phyloP scores from a whole-genome alignment of 495 filamentous ascomycete species.

The Xylaria acuta region DNA sequence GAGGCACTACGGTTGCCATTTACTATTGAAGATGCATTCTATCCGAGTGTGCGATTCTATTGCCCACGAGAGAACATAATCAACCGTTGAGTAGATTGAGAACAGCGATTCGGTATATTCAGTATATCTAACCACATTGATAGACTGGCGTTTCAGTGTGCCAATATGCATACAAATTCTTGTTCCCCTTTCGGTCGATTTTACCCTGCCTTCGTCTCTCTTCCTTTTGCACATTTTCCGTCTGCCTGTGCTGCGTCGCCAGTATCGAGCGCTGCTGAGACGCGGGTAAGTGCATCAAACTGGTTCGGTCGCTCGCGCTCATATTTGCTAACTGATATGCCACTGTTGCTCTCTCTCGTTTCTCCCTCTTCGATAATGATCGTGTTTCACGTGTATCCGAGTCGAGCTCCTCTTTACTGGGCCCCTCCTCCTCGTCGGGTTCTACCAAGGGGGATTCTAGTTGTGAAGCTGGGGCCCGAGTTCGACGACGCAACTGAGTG shows the following conservation, averaged over 20 bases:
- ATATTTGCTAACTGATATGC: slow-evolving; percentile 37
- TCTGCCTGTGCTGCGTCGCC: slow-evolving; percentile 37
- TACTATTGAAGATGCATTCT: no score
- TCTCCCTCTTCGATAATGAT: slow-evolving; percentile 30
- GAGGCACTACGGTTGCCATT: no score
- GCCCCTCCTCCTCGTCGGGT: slow-evolving; percentile 16
- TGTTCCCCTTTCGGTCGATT: slow-evolving; percentile 39
- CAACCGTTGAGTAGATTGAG: no score
- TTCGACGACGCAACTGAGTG: slow-evolving; percentile 23
- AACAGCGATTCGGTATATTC: no score
- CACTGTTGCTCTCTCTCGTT: slow-evolving; percentile 29
- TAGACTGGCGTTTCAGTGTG: slow-evolving; percentile 31
- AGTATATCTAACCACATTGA: slow-evolving; percentile 26
- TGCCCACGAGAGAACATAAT: no score
- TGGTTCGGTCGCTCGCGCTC: slow-evolving; percentile 37
- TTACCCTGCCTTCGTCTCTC: slow-evolving; percentile 30
- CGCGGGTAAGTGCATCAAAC: slow-evolving; percentile 37
- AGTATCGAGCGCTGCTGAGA: slow-evolving; percentile 41
- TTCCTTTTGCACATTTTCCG: slow-evolving; percentile 36
- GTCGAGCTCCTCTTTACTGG: slow-evolving; percentile 17
- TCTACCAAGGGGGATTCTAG: not conserved
- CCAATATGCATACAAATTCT: slow-evolving; percentile 35
- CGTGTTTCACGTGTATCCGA: slow-evolving; percentile 8
- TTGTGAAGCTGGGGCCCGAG: slow-evolving; percentile 22
- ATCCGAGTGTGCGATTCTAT: no score